Conservation (phyloP, 2,329 filamentous ascomycete genomes). For the Laburnicola sp. region DNA sequence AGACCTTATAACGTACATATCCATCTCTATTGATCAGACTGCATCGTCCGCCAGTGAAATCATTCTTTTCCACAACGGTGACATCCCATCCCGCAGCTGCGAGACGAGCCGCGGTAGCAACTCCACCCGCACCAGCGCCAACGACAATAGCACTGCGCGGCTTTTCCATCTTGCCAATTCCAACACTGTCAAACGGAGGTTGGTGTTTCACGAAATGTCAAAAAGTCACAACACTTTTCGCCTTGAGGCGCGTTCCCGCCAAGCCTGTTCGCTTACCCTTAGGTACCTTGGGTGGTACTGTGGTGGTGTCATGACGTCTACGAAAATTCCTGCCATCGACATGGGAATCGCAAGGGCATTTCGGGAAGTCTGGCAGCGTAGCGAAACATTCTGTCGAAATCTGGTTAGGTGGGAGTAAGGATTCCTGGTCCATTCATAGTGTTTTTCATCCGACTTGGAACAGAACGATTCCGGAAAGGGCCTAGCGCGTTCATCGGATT, state of each 20-base stretch:
- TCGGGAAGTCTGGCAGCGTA: not conserved
- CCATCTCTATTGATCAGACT: constrained; percentile 64
- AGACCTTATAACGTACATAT: constrained; percentile 49
- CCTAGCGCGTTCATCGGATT: too few species aligned
- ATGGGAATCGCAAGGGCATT: not conserved
- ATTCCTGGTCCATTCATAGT: too few species aligned
- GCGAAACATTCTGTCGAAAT: not conserved
- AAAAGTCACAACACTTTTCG: not conserved
- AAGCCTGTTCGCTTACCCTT: too few species aligned
- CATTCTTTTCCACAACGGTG: constrained; percentile 79
- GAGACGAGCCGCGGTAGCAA: constrained; percentile 71
- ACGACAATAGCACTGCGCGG: constrained; percentile 31
- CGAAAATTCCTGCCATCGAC: not conserved
- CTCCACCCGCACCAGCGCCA: constrained; percentile 72
- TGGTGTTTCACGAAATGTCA: not conserved
- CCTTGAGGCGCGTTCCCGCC: not conserved
- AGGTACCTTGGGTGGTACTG: not conserved
- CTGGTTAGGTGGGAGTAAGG: too few species aligned
- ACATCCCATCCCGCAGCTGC: constrained; percentile 70
- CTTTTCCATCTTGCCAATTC: constrained; percentile 6
- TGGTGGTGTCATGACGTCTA: constrained; percentile 8
- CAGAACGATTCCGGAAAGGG: too few species aligned
- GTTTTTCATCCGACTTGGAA: too few species aligned
- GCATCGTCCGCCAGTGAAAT: constrained; percentile 71
- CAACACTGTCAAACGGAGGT: not conserved